Evolutionary conservation across 2,329 filamentous ascomycete species (phyloP).

Genomic region (Plectosphaerella cucumerina): DNA sequence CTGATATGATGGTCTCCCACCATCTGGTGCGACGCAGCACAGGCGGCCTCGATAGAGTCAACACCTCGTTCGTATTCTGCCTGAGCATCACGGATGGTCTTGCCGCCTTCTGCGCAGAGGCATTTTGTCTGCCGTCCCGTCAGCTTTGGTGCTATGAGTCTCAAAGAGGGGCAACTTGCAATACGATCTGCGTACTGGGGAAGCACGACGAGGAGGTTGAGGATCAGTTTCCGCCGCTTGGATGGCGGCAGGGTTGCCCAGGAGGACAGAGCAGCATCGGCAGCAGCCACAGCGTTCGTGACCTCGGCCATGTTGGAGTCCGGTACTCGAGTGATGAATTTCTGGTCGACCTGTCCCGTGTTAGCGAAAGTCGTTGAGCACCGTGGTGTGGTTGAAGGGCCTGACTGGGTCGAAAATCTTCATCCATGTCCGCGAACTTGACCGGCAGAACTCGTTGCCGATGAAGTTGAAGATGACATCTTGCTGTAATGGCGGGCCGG

Average conservation of each 20-base stretch:
- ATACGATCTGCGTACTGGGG: background rate
- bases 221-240: background rate
- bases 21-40: constrained; percentile 65
- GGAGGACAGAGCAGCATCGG: background rate
- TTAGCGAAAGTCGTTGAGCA: constrained; percentile 56
- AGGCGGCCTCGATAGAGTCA: constrained; percentile 71
- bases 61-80: constrained; percentile 68
- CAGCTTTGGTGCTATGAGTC: constrained; percentile 57
- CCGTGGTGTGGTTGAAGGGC: constrained; percentile 68
- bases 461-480: constrained; percentile 49
- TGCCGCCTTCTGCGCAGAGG: constrained; percentile 72
- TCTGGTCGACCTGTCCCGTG: constrained; percentile 33
- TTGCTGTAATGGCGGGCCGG: background rate
- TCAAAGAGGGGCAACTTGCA: constrained; percentile 27
- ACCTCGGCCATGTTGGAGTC: background rate
- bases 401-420: constrained; percentile 69
- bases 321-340: background rate
- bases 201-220: background rate
- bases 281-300: background rate
- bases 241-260: background rate
- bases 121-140: constrained; percentile 54
- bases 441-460: constrained; percentile 63
- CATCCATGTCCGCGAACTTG: constrained; percentile 60
- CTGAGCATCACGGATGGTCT: constrained; percentile 67
- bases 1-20: constrained; percentile 70